These are phyloP conservation scores for Lentinula aciculospora DNA, from an alignment of 768 basidiomycete species.

Conservation along the genomic window DNA sequence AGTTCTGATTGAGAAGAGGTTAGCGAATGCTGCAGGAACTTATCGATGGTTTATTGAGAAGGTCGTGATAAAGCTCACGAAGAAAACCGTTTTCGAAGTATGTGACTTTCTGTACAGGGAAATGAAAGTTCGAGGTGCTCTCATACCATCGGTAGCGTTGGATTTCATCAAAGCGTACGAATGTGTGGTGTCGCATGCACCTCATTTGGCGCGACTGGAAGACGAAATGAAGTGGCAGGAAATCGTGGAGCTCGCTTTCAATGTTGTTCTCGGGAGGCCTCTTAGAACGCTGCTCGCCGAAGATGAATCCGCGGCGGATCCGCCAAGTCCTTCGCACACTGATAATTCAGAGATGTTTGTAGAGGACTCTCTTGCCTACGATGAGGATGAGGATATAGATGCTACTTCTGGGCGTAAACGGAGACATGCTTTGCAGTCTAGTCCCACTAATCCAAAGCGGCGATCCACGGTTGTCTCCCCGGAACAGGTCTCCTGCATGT, in stretches of 20 bases:
- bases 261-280: conserved; percentile 65
- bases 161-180: conserved; percentile 80
- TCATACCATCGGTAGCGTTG: conserved; percentile 62
- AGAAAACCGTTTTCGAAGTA: conserved; percentile 48
- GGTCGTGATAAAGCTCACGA: conserved; percentile 49
- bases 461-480: conserved; percentile 1
- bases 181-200: conserved; percentile 53
- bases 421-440: conserved; percentile 13
- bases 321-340: neutral
- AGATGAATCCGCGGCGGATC: conserved; percentile 14
- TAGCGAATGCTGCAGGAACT: conserved; percentile 59
- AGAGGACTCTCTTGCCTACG: conserved; percentile 16
- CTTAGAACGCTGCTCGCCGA: conserved; percentile 25
- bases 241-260: conserved; percentile 69
- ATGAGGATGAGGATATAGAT: conserved; percentile 15
- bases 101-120: conserved; percentile 60
- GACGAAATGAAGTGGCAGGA: conserved; percentile 51
- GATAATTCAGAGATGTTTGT: conserved; percentile 29
- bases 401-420: conserved; percentile 18
- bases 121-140: conserved; percentile 44
- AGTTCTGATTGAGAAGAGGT: conserved; percentile 48
- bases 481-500: conserved; percentile 70
- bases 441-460: neutral
- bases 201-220: conserved; percentile 77
- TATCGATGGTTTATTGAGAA: conserved; percentile 73